These are phyloP conservation scores for Fraxinus ornus DNA, from an alignment of 305 asterid genomes.

Conservation along the genomic window DNA sequence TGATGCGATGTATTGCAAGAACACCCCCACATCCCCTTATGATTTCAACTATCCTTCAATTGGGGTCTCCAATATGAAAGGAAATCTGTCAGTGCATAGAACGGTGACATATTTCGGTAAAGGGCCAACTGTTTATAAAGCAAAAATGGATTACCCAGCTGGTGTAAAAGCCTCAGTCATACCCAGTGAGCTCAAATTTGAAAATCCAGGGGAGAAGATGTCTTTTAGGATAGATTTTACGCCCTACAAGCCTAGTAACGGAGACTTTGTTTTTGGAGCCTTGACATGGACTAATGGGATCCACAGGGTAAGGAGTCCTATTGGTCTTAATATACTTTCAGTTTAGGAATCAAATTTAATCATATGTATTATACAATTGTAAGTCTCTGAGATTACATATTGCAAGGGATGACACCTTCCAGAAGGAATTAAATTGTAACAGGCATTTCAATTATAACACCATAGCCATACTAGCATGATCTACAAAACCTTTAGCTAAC, in stretches of 20 bases:
- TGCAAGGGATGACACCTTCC: neutral
- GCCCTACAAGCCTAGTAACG: slow-evolving; percentile 40
- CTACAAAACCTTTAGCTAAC: neutral
- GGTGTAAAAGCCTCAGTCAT: slow-evolving; percentile 47
- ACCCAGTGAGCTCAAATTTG: slow-evolving; percentile 40
- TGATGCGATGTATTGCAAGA: slow-evolving; percentile 34
- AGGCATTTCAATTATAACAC: neutral
- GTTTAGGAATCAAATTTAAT: slow-evolving; percentile 22
- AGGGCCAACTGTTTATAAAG: slow-evolving; percentile 44
- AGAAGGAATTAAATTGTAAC: neutral
- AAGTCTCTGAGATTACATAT: neutral
- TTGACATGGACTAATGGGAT: slow-evolving; percentile 55
- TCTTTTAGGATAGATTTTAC: slow-evolving; percentile 37
- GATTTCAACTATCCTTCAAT: slow-evolving; percentile 64
- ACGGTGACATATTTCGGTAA: slow-evolving; percentile 51
- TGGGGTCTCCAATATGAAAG: slow-evolving; percentile 48
- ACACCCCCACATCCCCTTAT: slow-evolving; percentile 31
- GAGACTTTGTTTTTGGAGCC: slow-evolving; percentile 50
- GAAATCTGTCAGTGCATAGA: slow-evolving; percentile 45
- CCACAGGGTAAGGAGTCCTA: slow-evolving; percentile 54
- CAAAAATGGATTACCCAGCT: slow-evolving; percentile 38
- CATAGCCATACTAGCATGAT: neutral
- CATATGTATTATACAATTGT: neutral
- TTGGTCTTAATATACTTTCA: slow-evolving; percentile 40
- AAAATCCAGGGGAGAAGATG: slow-evolving; percentile 35